Evolutionary conservation across 2,329 filamentous ascomycete species (phyloP).

Genomic region (Trichoderma citrinoviride): DNA sequence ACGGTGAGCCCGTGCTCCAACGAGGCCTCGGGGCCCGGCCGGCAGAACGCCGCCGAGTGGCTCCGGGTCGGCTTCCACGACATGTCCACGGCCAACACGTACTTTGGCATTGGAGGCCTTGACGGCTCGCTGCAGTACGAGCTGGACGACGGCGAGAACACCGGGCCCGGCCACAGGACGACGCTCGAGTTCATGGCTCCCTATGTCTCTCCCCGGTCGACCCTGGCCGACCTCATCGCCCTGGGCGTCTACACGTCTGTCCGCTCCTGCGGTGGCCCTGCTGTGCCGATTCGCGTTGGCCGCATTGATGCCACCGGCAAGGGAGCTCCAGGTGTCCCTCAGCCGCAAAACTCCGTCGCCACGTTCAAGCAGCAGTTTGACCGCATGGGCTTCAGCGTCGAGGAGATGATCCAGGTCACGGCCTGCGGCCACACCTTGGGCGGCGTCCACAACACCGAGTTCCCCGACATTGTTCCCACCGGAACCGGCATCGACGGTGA

Average conservation of each 20-base stretch:
- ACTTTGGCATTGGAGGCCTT: slow-evolving; percentile 50
- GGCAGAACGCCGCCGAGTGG: slow-evolving; percentile 61
- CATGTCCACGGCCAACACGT: slow-evolving; percentile 54
- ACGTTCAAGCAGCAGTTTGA: slow-evolving; percentile 55
- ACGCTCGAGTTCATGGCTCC: slow-evolving; percentile 54
- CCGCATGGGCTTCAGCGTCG: slow-evolving; percentile 54
- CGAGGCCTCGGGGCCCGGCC: slow-evolving; percentile 51
- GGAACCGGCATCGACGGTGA: slow-evolving; percentile 45
- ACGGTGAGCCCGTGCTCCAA: slow-evolving; percentile 57
- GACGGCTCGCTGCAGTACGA: slow-evolving; percentile 62
- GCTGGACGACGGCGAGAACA: slow-evolving; percentile 53
- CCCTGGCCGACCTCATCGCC: slow-evolving; percentile 58
- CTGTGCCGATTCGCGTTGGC: slow-evolving; percentile 52
- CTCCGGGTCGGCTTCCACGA: slow-evolving; percentile 61
- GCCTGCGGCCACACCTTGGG: slow-evolving; percentile 63
- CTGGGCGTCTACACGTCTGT: slow-evolving; percentile 57
- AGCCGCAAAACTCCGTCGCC: slow-evolving; percentile 53
- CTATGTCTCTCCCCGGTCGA: slow-evolving; percentile 50
- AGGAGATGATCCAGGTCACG: slow-evolving; percentile 59
- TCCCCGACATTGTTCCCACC: slow-evolving; percentile 50
- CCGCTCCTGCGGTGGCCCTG: slow-evolving; percentile 57
- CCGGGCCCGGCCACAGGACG: slow-evolving; percentile 53
- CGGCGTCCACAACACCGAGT: slow-evolving; percentile 55
- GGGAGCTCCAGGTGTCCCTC: slow-evolving; percentile 52
- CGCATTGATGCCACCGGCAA: slow-evolving; percentile 51